Conservation (phyloP, 83 land plant species). For the Picea abies region DNA sequence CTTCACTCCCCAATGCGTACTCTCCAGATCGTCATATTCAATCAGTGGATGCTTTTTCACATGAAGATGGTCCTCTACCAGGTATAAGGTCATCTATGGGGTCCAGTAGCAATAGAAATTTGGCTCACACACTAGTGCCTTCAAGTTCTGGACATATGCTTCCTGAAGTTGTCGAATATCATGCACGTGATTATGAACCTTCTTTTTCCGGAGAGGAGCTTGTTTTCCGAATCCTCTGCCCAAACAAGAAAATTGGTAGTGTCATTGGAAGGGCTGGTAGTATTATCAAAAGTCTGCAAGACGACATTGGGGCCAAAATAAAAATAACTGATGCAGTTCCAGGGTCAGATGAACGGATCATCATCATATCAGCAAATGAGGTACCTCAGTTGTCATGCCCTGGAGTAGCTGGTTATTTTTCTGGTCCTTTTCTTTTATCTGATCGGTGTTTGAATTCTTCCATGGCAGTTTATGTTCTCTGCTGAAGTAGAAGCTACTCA, state of each 20-base stretch:
- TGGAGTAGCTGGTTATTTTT: too few species aligned
- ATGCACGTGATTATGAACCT: slow-evolving; percentile 25
- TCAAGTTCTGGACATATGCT: slow-evolving; percentile 38
- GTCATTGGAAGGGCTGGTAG: slow-evolving; percentile 73
- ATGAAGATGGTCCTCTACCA: slow-evolving; percentile 30
- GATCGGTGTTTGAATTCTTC: not conserved
- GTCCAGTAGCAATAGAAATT: slow-evolving; percentile 21
- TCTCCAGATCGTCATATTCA: slow-evolving; percentile 48
- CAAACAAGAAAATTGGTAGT: slow-evolving; percentile 60
- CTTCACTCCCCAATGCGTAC: slow-evolving; percentile 18
- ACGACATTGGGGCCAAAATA: slow-evolving; percentile 77
- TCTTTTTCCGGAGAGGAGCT: slow-evolving; percentile 32
- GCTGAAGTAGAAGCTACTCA: too few species aligned
- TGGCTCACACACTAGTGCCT: slow-evolving; percentile 31
- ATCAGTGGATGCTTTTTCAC: slow-evolving; percentile 46
- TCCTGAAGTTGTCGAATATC: slow-evolving; percentile 28
- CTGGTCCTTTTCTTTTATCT: too few species aligned
- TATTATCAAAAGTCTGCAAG: slow-evolving; percentile 47
- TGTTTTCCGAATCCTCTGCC: slow-evolving; percentile 62
- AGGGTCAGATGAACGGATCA: slow-evolving; percentile 65
- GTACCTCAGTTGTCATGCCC: slow-evolving; percentile 26
- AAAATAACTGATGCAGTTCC: slow-evolving; percentile 46
- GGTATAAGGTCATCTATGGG: slow-evolving; percentile 26
- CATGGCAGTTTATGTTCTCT: not conserved
- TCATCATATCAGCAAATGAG: slow-evolving; percentile 58